These are phyloP conservation scores for Geosiphon pyriformis DNA, from an alignment of 192 early-diverging fungal genomes.

Conservation along the genomic window DNA sequence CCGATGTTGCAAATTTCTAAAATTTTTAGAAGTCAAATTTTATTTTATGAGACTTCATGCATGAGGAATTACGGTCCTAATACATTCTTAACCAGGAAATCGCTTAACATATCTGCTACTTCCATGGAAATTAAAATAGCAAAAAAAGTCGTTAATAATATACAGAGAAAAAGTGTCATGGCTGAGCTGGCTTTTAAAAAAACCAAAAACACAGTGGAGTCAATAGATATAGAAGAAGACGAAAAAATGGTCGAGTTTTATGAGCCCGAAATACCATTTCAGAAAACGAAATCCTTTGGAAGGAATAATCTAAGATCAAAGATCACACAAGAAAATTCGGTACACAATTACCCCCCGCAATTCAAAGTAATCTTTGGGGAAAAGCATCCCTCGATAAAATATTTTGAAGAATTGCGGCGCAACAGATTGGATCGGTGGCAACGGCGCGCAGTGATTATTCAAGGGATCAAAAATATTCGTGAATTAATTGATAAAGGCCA, in stretches of 20 bases:
- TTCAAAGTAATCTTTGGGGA: not conserved
- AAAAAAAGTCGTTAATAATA: too few relatives aligned
- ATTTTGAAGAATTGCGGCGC: constrained; percentile 27
- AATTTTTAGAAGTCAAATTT: too few relatives aligned
- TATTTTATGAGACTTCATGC: too few relatives aligned
- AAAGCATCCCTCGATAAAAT: constrained; percentile 6
- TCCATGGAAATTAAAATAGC: too few relatives aligned
- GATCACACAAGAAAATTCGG: not conserved
- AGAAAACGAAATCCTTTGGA: not conserved
- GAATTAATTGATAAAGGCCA: constrained; percentile 25
- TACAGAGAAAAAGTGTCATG: too few relatives aligned
- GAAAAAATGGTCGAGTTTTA: not conserved
- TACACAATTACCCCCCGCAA: not conserved
- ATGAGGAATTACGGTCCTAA: too few relatives aligned
- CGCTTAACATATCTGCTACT: too few relatives aligned
- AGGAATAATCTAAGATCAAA: not conserved
- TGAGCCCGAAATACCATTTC: not conserved
- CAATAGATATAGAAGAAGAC: not conserved
- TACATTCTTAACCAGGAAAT: too few relatives aligned
- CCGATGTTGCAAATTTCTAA: too few relatives aligned
- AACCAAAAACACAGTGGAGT: too few relatives aligned
- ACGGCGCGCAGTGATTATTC: constrained; percentile 27
- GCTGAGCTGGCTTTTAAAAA: too few relatives aligned
- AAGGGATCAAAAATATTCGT: constrained; percentile 32
- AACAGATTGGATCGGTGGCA: constrained; percentile 24